Evolutionary conservation across 768 basidiomycete genomes (phyloP), one percentile per base, ranked within the genome.

Genomic region (Tricholoma furcatifolium): DNA sequence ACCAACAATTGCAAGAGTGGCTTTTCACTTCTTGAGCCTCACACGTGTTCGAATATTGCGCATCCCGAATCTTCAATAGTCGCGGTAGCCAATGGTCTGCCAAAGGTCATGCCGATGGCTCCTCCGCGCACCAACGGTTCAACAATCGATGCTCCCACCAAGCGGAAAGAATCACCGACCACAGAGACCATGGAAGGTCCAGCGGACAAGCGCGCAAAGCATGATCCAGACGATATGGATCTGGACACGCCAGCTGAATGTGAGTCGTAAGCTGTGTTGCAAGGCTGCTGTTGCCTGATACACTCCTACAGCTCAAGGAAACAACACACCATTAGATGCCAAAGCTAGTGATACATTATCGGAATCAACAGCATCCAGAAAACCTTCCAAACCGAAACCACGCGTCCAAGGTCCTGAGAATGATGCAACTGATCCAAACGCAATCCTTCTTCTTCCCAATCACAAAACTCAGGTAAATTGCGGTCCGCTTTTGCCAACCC

Each of bases 1-100:
- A 77, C 81, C 6, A 75, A 72, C 41, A 83, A 80, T 60, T 93
- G 91, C 77, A 84, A 81, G 62, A 73, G 78, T 31, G 67, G 76
- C 10, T 92, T 93, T 72, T 85, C 87, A 15, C 71, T 93, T n/a
- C 74, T 93, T 24, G 84, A 88, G 53, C 79, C 71, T 2, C 91
- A 93, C 61, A 73, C 81, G 20, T 93, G 91, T 65, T 83, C 85
- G 14, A 36, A 32, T 17, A 47, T 74, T 31, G 81, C 84, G 47
- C 63, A 76, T 34, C 59, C 69, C 30, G 55, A 70, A 36, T 44
- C 58, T 2, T 55, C 53, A 9, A 23, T 55, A 27, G 31, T 56
- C 11, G 49, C 64, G 7, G 43, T 60, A 36, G 41, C 34, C 38
- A 39, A 43, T 50, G 57, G 43, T 38, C 35, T 57, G 40, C 40